phyloP scores from a whole-genome alignment of 441 rosid genomes.

The Bocquillonia castaneifolia region DNA sequence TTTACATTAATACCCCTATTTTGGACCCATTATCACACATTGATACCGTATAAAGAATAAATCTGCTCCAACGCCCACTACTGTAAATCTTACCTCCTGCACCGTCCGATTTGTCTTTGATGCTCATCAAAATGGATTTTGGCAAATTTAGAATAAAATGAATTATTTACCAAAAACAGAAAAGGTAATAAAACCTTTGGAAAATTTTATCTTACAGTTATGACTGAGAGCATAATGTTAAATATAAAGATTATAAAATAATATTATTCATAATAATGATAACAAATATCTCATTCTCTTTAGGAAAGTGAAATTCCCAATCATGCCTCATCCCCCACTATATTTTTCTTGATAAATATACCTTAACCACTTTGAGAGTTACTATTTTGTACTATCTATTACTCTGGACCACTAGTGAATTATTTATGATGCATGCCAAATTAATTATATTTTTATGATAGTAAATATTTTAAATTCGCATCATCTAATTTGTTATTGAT shows the following conservation, averaged over 20 bases:
- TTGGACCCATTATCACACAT: background rate
- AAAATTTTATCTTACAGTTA: background rate
- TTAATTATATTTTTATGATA: background rate
- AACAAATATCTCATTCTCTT: too few species aligned
- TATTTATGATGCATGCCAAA: background rate
- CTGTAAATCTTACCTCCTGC: background rate
- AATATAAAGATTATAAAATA: background rate
- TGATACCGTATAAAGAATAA: background rate
- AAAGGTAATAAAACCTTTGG: too few species aligned
- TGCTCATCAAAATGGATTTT: too few species aligned
- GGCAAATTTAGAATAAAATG: too few species aligned
- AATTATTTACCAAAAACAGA: too few species aligned
- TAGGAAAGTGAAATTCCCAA: background rate
- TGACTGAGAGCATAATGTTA: background rate
- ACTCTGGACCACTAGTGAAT: background rate
- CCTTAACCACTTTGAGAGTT: background rate
- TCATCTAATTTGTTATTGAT: background rate
- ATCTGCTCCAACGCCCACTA: background rate
- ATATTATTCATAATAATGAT: too few species aligned
- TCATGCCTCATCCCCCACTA: background rate
- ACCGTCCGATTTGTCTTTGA: background rate
- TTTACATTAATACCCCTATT: constrained; percentile 10
- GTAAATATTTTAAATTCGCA: too few species aligned
- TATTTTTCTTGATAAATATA: background rate
- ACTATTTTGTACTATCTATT: background rate